phyloP scores from a whole-genome alignment of 2,329 filamentous ascomycete genomes.

The Arachnopeziza araneosa region DNA sequence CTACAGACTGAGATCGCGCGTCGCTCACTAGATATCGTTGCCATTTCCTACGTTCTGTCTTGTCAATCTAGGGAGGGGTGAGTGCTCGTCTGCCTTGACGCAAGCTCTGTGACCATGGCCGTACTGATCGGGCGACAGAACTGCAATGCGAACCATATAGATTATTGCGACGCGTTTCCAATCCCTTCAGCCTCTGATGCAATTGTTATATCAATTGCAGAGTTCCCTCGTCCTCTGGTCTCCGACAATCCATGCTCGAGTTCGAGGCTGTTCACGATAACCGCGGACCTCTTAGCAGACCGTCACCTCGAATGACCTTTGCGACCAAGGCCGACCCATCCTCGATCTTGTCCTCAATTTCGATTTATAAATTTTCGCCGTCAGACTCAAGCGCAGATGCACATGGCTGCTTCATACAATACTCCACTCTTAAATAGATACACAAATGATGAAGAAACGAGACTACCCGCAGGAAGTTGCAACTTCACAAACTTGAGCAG shows the following conservation, averaged over 20 bases:
- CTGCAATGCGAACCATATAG: slow-evolving; percentile 15
- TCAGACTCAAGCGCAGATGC: not conserved
- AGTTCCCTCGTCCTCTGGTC: not conserved
- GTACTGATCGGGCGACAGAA: slow-evolving; percentile 11
- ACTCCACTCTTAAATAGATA: slow-evolving; percentile 27
- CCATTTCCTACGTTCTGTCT: slow-evolving; percentile 14
- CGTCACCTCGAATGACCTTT: slow-evolving; percentile 22
- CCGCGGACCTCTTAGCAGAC: slow-evolving; percentile 15
- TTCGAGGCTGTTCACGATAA: slow-evolving; percentile 7
- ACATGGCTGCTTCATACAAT: slow-evolving; percentile 28
- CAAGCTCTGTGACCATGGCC: slow-evolving; percentile 2
- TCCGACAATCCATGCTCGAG: slow-evolving; percentile 9
- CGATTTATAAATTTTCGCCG: not conserved
- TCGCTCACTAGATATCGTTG: slow-evolving; percentile 6
- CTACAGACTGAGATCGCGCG: not conserved
- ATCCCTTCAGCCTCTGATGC: slow-evolving; percentile 2
- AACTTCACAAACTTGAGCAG: slow-evolving; percentile 43
- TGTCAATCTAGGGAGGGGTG: not conserved
- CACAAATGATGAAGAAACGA: slow-evolving; percentile 17
- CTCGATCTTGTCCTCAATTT: slow-evolving; percentile 6
- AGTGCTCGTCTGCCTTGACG: not conserved
- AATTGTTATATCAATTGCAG: slow-evolving; percentile 6
- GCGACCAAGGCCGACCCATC: slow-evolving; percentile 7
- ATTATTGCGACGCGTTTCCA: slow-evolving; percentile 22
- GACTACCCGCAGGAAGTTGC: slow-evolving; percentile 44